These are phyloP conservation scores for Arthrobotrys pseudoclavata DNA, from an alignment of 2,329 filamentous ascomycete species.

Conservation along the genomic window DNA sequence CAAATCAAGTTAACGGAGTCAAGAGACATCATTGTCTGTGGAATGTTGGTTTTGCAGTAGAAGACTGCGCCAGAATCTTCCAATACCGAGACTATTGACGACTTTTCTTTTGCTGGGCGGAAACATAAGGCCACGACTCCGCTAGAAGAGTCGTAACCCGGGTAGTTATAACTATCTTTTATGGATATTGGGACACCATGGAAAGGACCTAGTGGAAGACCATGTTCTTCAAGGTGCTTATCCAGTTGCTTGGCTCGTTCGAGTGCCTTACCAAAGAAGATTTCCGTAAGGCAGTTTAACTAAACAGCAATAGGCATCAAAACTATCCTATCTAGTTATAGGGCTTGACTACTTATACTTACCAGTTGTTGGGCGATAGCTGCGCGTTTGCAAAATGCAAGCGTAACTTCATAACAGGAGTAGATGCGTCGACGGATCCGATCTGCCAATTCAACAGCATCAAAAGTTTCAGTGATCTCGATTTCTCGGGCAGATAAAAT, in stretches of 20 bases:
- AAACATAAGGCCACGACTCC: constrained; percentile 76
- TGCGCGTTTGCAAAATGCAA: constrained; percentile 70
- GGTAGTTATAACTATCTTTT: constrained; percentile 79
- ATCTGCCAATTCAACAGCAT: constrained; percentile 67
- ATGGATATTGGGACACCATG: constrained; percentile 74
- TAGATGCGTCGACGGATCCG: constrained; percentile 64
- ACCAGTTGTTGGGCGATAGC: constrained; percentile 70
- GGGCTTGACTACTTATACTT: constrained; percentile 1
- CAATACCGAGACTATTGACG: constrained; percentile 73
- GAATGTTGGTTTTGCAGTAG: constrained; percentile 80
- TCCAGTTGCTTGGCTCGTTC: constrained; percentile 70
- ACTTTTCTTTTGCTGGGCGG: constrained; percentile 72
- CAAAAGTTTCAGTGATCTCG: constrained; percentile 69
- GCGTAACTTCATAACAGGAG: constrained; percentile 66
- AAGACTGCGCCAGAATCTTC: constrained; percentile 74
- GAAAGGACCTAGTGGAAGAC: constrained; percentile 73
- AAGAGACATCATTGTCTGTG: constrained; percentile 71
- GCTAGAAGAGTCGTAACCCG: constrained; percentile 73
- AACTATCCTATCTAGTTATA: background rate
- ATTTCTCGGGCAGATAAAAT: constrained; percentile 69
- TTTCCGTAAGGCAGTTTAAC: constrained; percentile 71
- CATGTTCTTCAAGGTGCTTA: constrained; percentile 68
- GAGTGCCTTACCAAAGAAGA: constrained; percentile 72
- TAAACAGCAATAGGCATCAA: constrained; percentile 18
- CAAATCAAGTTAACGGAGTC: constrained; percentile 75